A percentile compares a stretch with the other conserved stretches of the same genome.
phyloP scores from a whole-genome alignment of 2,329 filamentous ascomycete species.

The Aspergillus floridensis region DNA sequence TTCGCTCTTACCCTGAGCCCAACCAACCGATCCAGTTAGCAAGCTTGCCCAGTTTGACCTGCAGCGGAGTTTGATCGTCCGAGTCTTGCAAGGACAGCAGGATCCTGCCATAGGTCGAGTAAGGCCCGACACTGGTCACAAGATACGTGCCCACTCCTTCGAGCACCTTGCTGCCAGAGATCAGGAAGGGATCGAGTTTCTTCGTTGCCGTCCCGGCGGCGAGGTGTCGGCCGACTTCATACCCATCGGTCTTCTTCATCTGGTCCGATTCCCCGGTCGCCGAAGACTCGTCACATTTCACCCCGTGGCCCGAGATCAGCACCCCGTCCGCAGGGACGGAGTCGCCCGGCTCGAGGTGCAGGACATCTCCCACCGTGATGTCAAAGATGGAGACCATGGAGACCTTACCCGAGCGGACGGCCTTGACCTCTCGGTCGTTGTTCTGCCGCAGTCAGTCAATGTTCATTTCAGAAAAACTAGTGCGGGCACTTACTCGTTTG shows the following conservation, averaged over 20 bases:
- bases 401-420: slow-evolving; percentile 64
- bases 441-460: slow-evolving; percentile 47
- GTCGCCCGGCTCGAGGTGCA: slow-evolving; percentile 68
- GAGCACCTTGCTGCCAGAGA: slow-evolving; percentile 76
- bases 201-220: slow-evolving; percentile 52
- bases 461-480: neutral
- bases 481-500: slow-evolving; percentile 36
- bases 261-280: slow-evolving; percentile 72
- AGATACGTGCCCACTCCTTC: slow-evolving; percentile 74
- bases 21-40: slow-evolving; percentile 76
- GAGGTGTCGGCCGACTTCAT: slow-evolving; percentile 58
- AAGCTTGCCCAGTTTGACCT: slow-evolving; percentile 71
- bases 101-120: slow-evolving; percentile 73
- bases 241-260: slow-evolving; percentile 63
- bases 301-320: slow-evolving; percentile 63
- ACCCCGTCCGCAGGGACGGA: slow-evolving; percentile 69
- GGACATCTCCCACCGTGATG: slow-evolving; percentile 66
- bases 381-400: slow-evolving; percentile 64
- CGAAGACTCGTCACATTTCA: slow-evolving; percentile 72
- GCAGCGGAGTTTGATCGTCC: slow-evolving; percentile 71
- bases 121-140: slow-evolving; percentile 69
- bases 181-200: slow-evolving; percentile 68
- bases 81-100: slow-evolving; percentile 71
- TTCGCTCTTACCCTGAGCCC: slow-evolving; percentile 58
- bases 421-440: slow-evolving; percentile 64